A percentile compares a stretch with the other conserved stretches of the same genome.
phyloP scores from a whole-genome alignment of 257 asterid genomes.

The Ballota nigra region DNA sequence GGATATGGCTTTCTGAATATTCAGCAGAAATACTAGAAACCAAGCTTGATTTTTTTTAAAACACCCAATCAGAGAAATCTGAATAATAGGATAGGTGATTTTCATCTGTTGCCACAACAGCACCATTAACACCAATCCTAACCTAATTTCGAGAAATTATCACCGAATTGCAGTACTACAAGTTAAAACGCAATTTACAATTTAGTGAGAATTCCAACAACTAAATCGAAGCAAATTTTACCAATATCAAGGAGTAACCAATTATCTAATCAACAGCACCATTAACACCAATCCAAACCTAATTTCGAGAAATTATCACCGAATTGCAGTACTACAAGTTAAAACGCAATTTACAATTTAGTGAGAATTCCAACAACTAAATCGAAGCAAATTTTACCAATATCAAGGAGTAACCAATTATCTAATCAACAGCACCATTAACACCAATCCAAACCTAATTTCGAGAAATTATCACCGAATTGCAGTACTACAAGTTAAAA shows the following conservation, averaged over 20 bases:
- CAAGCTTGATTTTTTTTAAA: neutral
- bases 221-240: too few relatives aligned
- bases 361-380: neutral
- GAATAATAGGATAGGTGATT: neutral
- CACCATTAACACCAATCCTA: too few relatives aligned
- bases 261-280: neutral
- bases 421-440: too few relatives aligned
- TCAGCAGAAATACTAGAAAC: neutral
- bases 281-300: conserved; percentile 1
- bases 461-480: too few relatives aligned
- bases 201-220: too few relatives aligned
- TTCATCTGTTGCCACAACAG: neutral
- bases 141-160: too few relatives aligned
- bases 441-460: too few relatives aligned
- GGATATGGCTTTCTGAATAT: neutral
- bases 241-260: conserved; percentile 49
- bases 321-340: neutral
- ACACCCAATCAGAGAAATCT: neutral
- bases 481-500: too few relatives aligned
- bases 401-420: conserved; percentile 65
- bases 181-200: too few relatives aligned
- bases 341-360: neutral
- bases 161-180: too few relatives aligned
- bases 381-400: conserved; percentile 52
- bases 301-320: neutral